phyloP scores from a whole-genome alignment of 2,329 filamentous ascomycete genomes.

The Elsinoe arachidis region DNA sequence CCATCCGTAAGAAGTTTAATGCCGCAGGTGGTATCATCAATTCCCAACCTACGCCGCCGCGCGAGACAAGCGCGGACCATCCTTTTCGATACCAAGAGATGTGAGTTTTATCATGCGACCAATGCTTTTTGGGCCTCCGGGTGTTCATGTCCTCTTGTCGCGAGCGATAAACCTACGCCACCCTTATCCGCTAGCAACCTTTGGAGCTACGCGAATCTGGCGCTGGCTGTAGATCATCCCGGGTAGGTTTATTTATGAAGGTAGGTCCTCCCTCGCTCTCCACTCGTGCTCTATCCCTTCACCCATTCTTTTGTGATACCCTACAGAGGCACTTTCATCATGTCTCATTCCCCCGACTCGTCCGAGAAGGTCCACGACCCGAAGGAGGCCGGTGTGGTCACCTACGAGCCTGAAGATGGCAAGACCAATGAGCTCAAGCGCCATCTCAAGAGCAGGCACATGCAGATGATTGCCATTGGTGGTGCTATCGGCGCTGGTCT shows the following conservation, averaged over 20 bases:
- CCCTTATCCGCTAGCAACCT: background rate
- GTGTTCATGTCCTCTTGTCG: background rate
- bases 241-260: conserved; percentile 11
- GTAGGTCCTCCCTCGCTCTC: background rate
- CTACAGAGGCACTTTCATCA: background rate
- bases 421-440: conserved; percentile 22
- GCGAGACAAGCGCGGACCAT: conserved; percentile 10
- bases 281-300: background rate
- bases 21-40: conserved; percentile 1
- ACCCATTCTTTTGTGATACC: conserved; percentile 5
- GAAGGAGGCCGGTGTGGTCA: conserved; percentile 29
- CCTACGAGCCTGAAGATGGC: conserved; percentile 13
- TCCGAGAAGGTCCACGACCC: conserved; percentile 20
- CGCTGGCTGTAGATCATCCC: conserved; percentile 6
- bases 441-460: conserved; percentile 26
- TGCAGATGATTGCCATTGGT: conserved; percentile 31
- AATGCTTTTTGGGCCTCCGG: background rate
- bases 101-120: conserved; percentile 11
- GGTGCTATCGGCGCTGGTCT: conserved; percentile 41
- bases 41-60: background rate
- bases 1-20: conserved; percentile 5
- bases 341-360: conserved; percentile 6
- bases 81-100: conserved; percentile 6
- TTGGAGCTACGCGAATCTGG: conserved; percentile 10
- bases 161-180: conserved; percentile 12